Evolutionary conservation across 805 yeast species (phyloP), one percentile per base, ranked within the genome.

Genomic region (Hanseniaspora lindneri): DNA sequence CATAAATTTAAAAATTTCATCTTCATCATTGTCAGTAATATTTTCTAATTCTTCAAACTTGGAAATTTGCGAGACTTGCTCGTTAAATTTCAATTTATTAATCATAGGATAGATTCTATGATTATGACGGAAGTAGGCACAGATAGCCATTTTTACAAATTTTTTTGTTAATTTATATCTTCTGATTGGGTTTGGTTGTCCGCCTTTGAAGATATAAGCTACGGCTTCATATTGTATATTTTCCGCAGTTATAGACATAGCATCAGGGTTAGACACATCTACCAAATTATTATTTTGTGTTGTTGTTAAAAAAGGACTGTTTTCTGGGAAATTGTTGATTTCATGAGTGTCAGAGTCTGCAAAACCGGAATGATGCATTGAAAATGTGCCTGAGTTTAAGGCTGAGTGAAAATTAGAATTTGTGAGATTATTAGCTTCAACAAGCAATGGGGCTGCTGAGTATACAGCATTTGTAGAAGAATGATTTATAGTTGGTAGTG

Each of bases 41-140:
- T 60, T 53, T 9, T 50, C 54, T 10, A 51, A 36, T 1, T 47
- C 28, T 5, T 53, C 54, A 30, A 67, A 61, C 30, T 59, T 58
- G 7, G 58, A 46, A 4, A 65, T 58, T 1, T 57, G 56, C 2
- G 62, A 55, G 6, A 69, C 67, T 16, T 58, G 55, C 7, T 61
- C 59, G 36, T 65, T 41, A 46, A 71, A 68, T 16, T 61, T 63
- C 2, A 62, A 53, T 44, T 70, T 69, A 49, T 69, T 65, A 39
- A 71, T 58, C 57, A 71, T 66, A 17, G 74, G 74, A 53, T 68
- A 67, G 3, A 71, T 61, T 39, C 69, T 58, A 41, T 71, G 72
- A 42, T 68, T 68, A 53, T 67, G 73, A 41, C 68, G 66, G 53
- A 72, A 67, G 56, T 66, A 73, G 1, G 71, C 72, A 20, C 69